phyloP scores from a whole-genome alignment of 2,329 filamentous ascomycete species.

The Sporothrix pseudoabietina region DNA sequence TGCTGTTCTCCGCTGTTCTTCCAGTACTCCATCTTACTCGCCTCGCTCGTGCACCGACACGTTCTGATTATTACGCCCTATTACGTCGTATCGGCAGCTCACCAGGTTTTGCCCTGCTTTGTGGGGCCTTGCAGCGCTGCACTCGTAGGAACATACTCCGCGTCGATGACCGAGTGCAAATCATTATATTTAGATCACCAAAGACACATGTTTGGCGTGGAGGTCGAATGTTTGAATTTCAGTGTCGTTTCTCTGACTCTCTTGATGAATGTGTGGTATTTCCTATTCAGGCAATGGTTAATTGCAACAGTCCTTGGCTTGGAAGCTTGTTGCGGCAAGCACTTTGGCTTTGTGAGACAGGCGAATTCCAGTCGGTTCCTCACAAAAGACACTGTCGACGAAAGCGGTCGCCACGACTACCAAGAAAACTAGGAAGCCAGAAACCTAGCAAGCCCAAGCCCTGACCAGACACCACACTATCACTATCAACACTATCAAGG shows the following conservation, averaged over 20 bases:
- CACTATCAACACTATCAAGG: not conserved
- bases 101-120: slow-evolving; percentile 18
- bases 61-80: slow-evolving; percentile 30
- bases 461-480: not conserved
- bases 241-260: not conserved
- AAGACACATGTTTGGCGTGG: not conserved
- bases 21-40: not conserved
- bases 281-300: not conserved
- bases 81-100: slow-evolving; percentile 19
- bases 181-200: not conserved
- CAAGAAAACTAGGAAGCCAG: not conserved
- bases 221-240: not conserved
- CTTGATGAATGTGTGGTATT: not conserved
- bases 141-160: slow-evolving; percentile 1
- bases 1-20: slow-evolving; percentile 8
- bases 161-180: slow-evolving; percentile 6
- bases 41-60: not conserved
- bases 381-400: not conserved
- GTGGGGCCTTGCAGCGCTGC: slow-evolving; percentile 1
- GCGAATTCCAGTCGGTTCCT: slow-evolving; percentile 12
- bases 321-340: not conserved
- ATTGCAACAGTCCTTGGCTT: not conserved
- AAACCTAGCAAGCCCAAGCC: not conserved
- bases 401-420: slow-evolving; percentile 21
- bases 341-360: slow-evolving; percentile 14